Evolutionary conservation across 2,329 filamentous ascomycete species (phyloP).

Genomic region (Calonectria pseudoturangicola): DNA sequence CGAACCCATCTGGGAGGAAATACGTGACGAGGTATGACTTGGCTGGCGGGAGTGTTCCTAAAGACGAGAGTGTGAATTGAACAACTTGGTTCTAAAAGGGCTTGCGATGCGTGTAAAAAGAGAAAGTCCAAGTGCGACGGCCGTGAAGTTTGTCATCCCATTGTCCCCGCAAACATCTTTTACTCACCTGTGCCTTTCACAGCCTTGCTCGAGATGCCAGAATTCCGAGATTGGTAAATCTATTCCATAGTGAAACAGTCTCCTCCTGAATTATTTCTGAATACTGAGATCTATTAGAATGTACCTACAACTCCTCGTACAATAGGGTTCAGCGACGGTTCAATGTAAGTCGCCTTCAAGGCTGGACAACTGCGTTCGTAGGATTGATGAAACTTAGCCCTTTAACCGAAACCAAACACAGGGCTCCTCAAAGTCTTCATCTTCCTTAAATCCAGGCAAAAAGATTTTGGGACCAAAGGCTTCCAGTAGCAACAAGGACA

Average conservation of each 20-base stretch:
- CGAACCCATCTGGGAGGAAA: constrained; percentile 6
- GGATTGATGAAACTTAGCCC: not conserved
- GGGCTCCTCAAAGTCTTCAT: not conserved
- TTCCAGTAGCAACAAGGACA: not conserved
- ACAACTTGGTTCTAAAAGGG: not conserved
- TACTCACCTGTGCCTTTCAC: not conserved
- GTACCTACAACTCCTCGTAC: constrained; percentile 8
- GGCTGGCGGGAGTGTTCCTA: too few species aligned
- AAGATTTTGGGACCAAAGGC: not conserved
- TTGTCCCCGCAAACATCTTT: too few species aligned
- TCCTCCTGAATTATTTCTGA: not conserved
- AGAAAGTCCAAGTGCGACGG: constrained; percentile 30
- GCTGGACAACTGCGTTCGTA: not conserved
- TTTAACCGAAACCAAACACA: not conserved
- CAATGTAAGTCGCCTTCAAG: not conserved
- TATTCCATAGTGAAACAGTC: not conserved
- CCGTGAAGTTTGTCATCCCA: not conserved
- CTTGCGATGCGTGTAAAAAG: constrained; percentile 33
- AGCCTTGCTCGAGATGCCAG: constrained; percentile 20
- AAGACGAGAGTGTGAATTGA: not conserved
- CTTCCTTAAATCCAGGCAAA: not conserved
- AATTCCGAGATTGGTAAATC: constrained; percentile 26
- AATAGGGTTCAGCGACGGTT: constrained; percentile 5
- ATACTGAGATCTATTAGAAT: not conserved
- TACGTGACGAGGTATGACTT: constrained; percentile 24